Evolutionary conservation across 2,329 filamentous ascomycete species (phyloP), one percentile per base, ranked within the genome.

Genomic region (Dryadomyces quercus-mongolicae): DNA sequence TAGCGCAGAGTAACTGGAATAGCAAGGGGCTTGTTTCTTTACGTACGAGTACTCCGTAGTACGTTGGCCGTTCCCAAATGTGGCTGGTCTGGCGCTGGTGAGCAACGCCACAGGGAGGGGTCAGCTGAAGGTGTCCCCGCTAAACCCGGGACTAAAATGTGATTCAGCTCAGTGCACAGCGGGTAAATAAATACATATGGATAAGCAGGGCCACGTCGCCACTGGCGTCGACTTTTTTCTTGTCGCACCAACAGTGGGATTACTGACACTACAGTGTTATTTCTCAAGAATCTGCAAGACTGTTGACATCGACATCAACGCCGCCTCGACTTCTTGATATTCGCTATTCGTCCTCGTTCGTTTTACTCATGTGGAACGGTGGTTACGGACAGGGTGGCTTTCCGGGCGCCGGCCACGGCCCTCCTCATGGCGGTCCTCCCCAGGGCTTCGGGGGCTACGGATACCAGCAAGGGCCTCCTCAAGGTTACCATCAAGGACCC

Each of bases 381-480:
- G 54, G 54, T 21, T 55, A 55, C 45, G 48, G 48, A 3, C 54
- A 48, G 15, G 36, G 25, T 3, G 53, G 53, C 34, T 44, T 18
- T 18, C 42, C 36, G 36, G 36, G 36, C 15, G 36, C 36, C 36
- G 36, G 36, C 36, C 15, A 40, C 36, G 36, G 36, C 36, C 36
- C 36, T 40, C 36, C 36, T 12, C 36, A 12, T 40, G 16, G 25
- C 20, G 55, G 54, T 3, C 56, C 57, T 2, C 57, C 58, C 16
- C 49, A 47, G 6, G 58, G 58, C 34, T 61, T 60, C 49, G 58
- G 54, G 36, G 54, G 57, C 34, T 54, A 62, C 53, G 59, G 53
- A 18, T 55, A 59, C 46, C 58, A 50, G 1, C 54, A 42, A 25
- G 31, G 45, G 20, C 49, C 18, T 21, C 42, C 53, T 15, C 51